Conservation (phyloP, 768 basidiomycete species). For the Boletus vinaceobasis region DNA sequence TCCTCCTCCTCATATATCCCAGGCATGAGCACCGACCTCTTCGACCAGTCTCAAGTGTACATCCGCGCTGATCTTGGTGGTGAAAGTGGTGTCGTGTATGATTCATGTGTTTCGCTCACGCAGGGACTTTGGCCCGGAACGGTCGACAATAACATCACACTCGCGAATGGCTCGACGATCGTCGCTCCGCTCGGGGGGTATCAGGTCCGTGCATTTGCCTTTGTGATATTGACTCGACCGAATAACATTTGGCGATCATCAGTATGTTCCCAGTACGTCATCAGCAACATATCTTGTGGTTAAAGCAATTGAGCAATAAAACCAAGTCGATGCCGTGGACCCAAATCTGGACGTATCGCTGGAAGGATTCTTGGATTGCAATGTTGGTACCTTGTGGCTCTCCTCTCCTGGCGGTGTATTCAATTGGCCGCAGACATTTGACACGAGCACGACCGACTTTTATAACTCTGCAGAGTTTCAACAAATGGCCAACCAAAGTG, state of each 20-base stretch:
- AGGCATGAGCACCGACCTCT: conserved; percentile 33
- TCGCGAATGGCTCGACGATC: conserved; percentile 66
- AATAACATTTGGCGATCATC: not conserved
- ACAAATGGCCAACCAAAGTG: conserved; percentile 41
- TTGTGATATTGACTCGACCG: not conserved
- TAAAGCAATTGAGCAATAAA: conserved; percentile 6
- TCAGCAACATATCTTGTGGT: not conserved
- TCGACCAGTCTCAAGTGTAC: conserved; percentile 38
- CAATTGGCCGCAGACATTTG: conserved; percentile 41
- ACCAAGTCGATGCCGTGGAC: conserved; percentile 59
- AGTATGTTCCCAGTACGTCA: conserved; percentile 42
- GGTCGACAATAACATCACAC: conserved; percentile 42
- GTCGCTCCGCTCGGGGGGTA: conserved; percentile 63
- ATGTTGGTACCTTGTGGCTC: conserved; percentile 32
- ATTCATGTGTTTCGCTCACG: conserved; percentile 62
- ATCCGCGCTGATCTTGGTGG: conserved; percentile 67
- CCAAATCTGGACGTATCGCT: conserved; percentile 58
- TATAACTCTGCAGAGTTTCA: conserved; percentile 54
- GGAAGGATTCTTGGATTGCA: conserved; percentile 64
- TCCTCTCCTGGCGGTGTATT: not conserved
- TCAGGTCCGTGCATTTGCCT: conserved; percentile 37
- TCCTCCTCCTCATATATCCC: conserved; percentile 53
- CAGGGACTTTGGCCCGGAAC: conserved; percentile 67
- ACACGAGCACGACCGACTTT: conserved; percentile 44
- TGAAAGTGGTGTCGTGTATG: conserved; percentile 63